Evolutionary conservation across 176 grass and related monocot species (phyloP), one percentile per base, ranked within the genome.

Genomic region (Ensete glaucum): DNA sequence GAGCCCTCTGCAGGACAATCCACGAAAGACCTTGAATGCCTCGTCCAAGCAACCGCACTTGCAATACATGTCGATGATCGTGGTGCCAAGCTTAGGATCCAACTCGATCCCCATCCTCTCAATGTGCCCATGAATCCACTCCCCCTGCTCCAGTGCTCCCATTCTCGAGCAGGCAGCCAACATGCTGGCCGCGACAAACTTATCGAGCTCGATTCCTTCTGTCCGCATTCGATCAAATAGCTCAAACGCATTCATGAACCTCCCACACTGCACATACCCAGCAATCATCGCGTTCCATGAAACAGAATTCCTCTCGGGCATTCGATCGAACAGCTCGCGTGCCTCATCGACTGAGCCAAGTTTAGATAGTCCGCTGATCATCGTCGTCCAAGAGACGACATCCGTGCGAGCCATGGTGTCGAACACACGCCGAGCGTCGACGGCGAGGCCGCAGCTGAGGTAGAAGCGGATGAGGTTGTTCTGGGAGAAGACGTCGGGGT

Each of bases 221-320:
- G 52, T 68, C 29, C 63, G 79, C 89, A 96, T 92, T 67, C 74
- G 76, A 21, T 92, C 87, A 14, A 90, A 96, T 62, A 96, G 53
- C 19, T 86, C 81, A 19, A 92, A 79, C 13, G 89, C 93, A 1
- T 88, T 70, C 81, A 81, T 81, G 77, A 92, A 90, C 64, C 84
- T 34, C 9, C 81, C 83, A 3, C 49, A 73, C 76, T 77, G 86
- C 62, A 90, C 85, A 55, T 88, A 92, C 3, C 93, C 93, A 0
- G 89, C 58, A 54, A 96, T 92, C 89, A 96, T 96, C 11, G 87
- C 81, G 73, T 96, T 96, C 93, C 87, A 96, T 16, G 89, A 96
- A 1, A 96, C 51, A 0, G 88, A 82, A 14, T 92, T 96, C 24
- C 89, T 83, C 54, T 85, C 86, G 0, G 92, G 84, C 92, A 96